Evolutionary conservation across 164 flowering plant genomes (phyloP), one percentile per base, ranked within the genome.

Genomic region (Sedum album): DNA sequence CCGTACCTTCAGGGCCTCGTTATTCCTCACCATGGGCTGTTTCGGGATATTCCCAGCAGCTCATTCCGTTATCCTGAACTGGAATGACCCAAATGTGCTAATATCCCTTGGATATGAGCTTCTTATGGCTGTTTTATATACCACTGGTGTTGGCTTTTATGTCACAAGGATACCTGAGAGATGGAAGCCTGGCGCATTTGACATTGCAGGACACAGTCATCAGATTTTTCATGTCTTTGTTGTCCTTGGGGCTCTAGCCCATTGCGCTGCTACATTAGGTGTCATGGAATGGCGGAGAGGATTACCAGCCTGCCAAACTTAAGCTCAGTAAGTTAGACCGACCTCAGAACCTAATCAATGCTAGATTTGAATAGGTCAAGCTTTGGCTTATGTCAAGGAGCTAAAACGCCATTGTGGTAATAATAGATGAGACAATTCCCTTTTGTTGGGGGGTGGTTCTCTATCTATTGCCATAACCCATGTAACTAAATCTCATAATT

Each of bases 191-290:
- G 99, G 99, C 31, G 78, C 83, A 31, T 91, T 91, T 49, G 99
- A 94, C 67, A 73, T 91, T 66, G 90, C 86, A 26, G 99, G 99
- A 4, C 99, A 91, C 68, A 94, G 99, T 76, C 99, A 94, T 70
- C 99, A 94, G 86, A 90, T 94, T 28, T 94, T 94, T 75, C 99
- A 91, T 67, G 84, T 89, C 28, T 85, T 94, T 71, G 97, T 94
- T 26, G 87, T 91, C 9, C 83, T 80, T 0, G 99, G 88, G 5
- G 97, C 96, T 0, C 85, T 94, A 21, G 81, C 89, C 2, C 99
- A 94, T 71, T 65, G 84, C 60, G 88, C 79, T 38, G 96, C 99
- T 9, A 81, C 89, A 0, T 76, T 84, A 7, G 76, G 81, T 35
- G 65, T 90, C n/a, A 39, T 90, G 76, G 86, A 90, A 46, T 90